Evolutionary conservation across 1,139 yeast genomes (phyloP), one percentile per base, ranked within the genome.

Genomic region (Zygoascus sp.): DNA sequence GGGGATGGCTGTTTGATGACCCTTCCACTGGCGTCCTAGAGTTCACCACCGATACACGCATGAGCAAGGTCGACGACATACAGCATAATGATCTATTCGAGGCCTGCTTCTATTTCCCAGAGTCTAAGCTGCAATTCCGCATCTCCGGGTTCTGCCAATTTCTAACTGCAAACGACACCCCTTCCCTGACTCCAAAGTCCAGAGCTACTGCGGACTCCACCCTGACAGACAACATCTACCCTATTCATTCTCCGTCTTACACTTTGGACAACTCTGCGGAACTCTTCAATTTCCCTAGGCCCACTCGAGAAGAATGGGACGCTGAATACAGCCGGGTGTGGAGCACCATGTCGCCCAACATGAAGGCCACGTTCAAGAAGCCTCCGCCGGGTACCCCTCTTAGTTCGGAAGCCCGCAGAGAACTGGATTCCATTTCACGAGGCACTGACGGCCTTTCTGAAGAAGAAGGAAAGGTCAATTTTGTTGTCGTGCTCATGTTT

Each of bases 361-460:
- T 83, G 60, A 81, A 81, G 61, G 76, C 80, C 44, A 72, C 82
- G 22, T 87, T 83, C 64, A 75, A 85, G 49, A 81, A 80, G 56
- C 95, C 95, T 0, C 65, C 74, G 1, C 95, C 95, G 0, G 82
- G 83, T 19, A 67, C 79, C 1, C 66, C 68, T 20, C 62, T 86
- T 62, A 75, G 77, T n/a, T 73, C 71, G n/a, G 81, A 77, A 32
- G 76, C 76, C 49, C 72, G 73, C 36, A 77, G 77, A 58, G 62
- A 71, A 49, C 68, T 87, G 38, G 95, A 87, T 63, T 77, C 84
- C 46, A 82, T 87, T 44, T 73, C 78, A 44, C 74, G 95, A 54
- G 94, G 95, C 5, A 95, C 86, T 11, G 95, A 87, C 64, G 96
- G 95, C 7, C 75, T 81, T 44, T 77, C 81, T 58, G 87, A 80